Evolutionary conservation across 495 filamentous ascomycete species (phyloP), one percentile per base, ranked within the genome.

Genomic region (Xylaria intraflava): DNA sequence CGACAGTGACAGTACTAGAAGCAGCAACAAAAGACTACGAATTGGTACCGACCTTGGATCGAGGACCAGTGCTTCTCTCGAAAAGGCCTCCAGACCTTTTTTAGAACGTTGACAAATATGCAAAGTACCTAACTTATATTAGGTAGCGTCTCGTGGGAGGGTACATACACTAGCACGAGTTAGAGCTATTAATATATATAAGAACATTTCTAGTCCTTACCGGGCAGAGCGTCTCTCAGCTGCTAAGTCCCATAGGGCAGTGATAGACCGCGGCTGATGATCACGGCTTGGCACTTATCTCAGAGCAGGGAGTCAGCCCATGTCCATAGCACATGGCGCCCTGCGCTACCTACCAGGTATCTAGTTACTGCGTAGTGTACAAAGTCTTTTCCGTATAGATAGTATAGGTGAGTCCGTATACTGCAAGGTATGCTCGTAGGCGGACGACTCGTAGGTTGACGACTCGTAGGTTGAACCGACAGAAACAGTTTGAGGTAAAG

Each of bases 31-130:
- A 38, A n/a, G 35, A 38, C 35, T n/a, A 6, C 14, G 16, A 16
- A 10, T 3, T 5, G 35, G n/a, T n/a, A n/a, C 10, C 10, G 14
- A 12, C 31, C 31, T 3, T 6, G 12, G 31, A 14, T 35, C 3
- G 7, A 12, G 31, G 10, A 35, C 31, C 31, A 12, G 14, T 35
- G 31, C n/a, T n/a, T n/a, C n/a, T n/a, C 3, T 14, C 16, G 35
- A 38, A 16, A 16, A 14, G 16, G 16, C 3, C 3, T 38, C 6
- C 5, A 6, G 19, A 1, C 4, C 8, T 11, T 43, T 6, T 4
- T 1, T 14, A 12, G 22, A 12, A 24, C 39, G 30, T 53, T 53
- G 50, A 53, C 50, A 53, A 53, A 53, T 53, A 45, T 53, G 41
- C 27, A n/a, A 39, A 41, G 31, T n/a, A n/a, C n/a, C n/a, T n/a